These are phyloP conservation scores for Westerdykella aurantiaca DNA, from an alignment of 2,329 filamentous ascomycete species.

Conservation along the genomic window DNA sequence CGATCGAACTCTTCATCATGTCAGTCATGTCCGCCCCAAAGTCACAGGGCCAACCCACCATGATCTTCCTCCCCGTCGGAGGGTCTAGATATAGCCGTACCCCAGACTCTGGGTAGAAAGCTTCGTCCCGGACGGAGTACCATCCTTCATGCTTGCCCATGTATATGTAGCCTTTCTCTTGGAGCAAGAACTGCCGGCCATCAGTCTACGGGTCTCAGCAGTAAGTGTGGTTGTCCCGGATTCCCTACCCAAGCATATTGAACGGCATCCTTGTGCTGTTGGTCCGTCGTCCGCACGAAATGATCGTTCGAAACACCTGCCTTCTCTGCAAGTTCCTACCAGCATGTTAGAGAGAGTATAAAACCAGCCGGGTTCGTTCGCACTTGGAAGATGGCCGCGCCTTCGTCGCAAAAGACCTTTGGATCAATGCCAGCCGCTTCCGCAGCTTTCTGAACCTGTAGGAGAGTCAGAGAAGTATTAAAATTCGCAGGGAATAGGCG, in stretches of 20 bases:
- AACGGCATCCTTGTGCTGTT: slow-evolving; percentile 75
- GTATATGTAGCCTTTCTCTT: slow-evolving; percentile 73
- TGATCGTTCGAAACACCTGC: slow-evolving; percentile 70
- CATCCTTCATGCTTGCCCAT: slow-evolving; percentile 83
- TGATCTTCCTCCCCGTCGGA: slow-evolving; percentile 73
- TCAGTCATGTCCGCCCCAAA: slow-evolving; percentile 9
- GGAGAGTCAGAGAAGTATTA: slow-evolving; percentile 2
- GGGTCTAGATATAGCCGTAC: slow-evolving; percentile 72
- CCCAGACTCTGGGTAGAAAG: slow-evolving; percentile 77
- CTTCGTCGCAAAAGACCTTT: slow-evolving; percentile 82
- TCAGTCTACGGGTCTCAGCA: slow-evolving; percentile 14
- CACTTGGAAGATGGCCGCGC: slow-evolving; percentile 70
- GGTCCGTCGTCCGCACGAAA: slow-evolving; percentile 89
- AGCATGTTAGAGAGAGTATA: slow-evolving; percentile 6
- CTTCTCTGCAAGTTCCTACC: slow-evolving; percentile 58
- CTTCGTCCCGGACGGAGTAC: slow-evolving; percentile 96
- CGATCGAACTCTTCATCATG: slow-evolving; percentile 55
- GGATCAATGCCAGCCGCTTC: slow-evolving; percentile 63
- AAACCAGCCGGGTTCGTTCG: slow-evolving; percentile 3
- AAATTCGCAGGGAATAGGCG: not conserved
- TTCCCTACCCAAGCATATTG: slow-evolving; percentile 74
- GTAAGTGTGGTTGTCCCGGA: not conserved
- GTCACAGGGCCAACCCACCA: slow-evolving; percentile 44
- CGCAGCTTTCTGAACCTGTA: slow-evolving; percentile 75
- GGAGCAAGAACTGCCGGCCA: slow-evolving; percentile 55